These are phyloP conservation scores for Entomortierella beljakovae DNA, from an alignment of 192 early-diverging fungal species.

Conservation along the genomic window DNA sequence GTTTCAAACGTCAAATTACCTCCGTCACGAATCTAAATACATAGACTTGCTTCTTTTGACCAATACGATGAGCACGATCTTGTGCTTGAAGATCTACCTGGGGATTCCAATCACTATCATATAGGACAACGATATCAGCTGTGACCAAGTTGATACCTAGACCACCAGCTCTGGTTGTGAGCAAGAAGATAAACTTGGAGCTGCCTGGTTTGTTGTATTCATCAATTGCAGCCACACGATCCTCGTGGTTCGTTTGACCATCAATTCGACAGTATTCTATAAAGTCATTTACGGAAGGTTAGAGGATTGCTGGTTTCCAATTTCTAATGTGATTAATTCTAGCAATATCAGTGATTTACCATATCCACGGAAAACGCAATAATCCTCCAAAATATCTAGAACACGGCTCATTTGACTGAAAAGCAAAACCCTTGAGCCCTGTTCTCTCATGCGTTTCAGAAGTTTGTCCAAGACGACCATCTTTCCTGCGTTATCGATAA, in stretches of 20 bases:
- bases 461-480: constrained; percentile 95
- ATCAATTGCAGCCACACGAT: constrained; percentile 91
- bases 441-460: constrained; percentile 78
- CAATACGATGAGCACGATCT: constrained; percentile 99
- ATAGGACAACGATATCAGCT: constrained; percentile 96
- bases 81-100: constrained; percentile 93
- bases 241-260: constrained; percentile 95
- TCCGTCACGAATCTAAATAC: constrained; percentile 98
- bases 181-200: constrained; percentile 95
- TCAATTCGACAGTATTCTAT: constrained; percentile 95
- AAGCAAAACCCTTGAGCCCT: constrained; percentile 94
- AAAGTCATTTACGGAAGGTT: neutral
- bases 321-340: no score
- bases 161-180: constrained; percentile 97
- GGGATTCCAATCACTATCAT: constrained; percentile 97
- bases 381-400: constrained; percentile 98
- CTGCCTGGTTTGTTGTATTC: constrained; percentile 92
- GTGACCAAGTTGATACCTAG: constrained; percentile 97
- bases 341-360: constrained; percentile 55
- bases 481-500: constrained; percentile 94
- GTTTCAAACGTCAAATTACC: constrained; percentile 41
- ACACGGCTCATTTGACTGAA: constrained; percentile 99
- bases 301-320: no score
- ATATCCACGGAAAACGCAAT: constrained; percentile 91
- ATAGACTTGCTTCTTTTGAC: constrained; percentile 97